These are phyloP conservation scores for Beauveria sp. DNA, from an alignment of 2,329 filamentous ascomycete genomes.

Conservation along the genomic window DNA sequence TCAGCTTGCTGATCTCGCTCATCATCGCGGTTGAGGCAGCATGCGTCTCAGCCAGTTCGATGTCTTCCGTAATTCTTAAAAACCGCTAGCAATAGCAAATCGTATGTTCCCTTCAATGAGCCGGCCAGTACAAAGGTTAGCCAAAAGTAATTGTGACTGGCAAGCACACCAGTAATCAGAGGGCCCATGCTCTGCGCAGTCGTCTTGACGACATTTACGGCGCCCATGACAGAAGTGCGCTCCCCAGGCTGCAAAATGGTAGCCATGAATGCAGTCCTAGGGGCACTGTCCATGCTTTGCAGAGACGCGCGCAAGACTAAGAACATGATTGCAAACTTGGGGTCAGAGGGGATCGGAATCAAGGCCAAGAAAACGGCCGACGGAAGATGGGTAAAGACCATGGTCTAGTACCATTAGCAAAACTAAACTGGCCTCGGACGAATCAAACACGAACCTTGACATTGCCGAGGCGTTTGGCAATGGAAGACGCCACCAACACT, in stretches of 20 bases:
- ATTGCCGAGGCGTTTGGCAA: slow-evolving; percentile 51
- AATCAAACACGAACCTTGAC: slow-evolving; percentile 46
- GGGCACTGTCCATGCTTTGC: slow-evolving; percentile 63
- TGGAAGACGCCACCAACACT: slow-evolving; percentile 44
- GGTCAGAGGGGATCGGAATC: slow-evolving; percentile 48
- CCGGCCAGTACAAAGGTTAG: slow-evolving; percentile 58
- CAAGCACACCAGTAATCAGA: slow-evolving; percentile 55
- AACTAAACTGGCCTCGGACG: background rate
- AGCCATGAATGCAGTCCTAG: slow-evolving; percentile 61
- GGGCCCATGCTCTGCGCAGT: slow-evolving; percentile 54
- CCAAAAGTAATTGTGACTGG: slow-evolving; percentile 49
- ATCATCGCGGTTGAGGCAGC: background rate
- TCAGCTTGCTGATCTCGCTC: background rate
- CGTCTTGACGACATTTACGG: slow-evolving; percentile 64
- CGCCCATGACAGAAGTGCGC: slow-evolving; percentile 64
- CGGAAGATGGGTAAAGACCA: slow-evolving; percentile 69
- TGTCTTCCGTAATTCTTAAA: slow-evolving; percentile 25
- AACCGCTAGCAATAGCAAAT: slow-evolving; percentile 47
- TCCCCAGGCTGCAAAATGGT: slow-evolving; percentile 56
- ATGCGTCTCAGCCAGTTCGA: background rate
- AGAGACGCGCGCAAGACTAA: slow-evolving; percentile 55
- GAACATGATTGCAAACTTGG: slow-evolving; percentile 49
- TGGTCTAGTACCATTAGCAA: slow-evolving; percentile 37
- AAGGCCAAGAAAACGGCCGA: slow-evolving; percentile 58
- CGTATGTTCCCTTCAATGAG: slow-evolving; percentile 52